Conservation (phyloP, 805 yeast genomes). For the Metschnikowia picachoensis region DNA sequence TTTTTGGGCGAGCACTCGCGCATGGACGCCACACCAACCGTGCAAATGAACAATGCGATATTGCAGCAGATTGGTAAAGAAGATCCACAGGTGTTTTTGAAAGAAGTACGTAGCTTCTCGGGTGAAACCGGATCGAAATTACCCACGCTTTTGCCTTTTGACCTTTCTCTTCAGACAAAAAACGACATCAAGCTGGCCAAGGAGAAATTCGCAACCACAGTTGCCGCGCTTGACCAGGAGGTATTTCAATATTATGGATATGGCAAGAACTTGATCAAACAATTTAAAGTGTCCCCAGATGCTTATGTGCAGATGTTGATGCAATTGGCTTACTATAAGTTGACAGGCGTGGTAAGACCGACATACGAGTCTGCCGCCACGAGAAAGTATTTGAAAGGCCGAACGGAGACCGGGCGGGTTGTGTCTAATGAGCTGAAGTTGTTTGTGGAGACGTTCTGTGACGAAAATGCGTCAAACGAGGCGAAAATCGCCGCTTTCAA, state of each 20-base stretch:
- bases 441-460: constrained; percentile 74
- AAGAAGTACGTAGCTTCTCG: constrained; percentile 21
- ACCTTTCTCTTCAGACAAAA: constrained; percentile 50
- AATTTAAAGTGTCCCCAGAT: constrained; percentile 86
- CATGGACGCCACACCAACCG: constrained; percentile 98
- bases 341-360: constrained; percentile 76
- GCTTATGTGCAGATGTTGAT: constrained; percentile 87
- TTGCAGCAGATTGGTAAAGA: constrained; percentile 52
- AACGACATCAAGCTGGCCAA: constrained; percentile 54
- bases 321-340: constrained; percentile 86
- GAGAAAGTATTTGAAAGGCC: constrained; percentile 79
- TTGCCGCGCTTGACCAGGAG: constrained; percentile 65
- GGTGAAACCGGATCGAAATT: constrained; percentile 15
- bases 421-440: constrained; percentile 68
- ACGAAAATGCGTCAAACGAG: constrained; percentile 43
- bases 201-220: constrained; percentile 51
- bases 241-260: constrained; percentile 79
- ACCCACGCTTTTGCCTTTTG: constrained; percentile 46
- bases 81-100: constrained; percentile 32
- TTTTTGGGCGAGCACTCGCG: constrained; percentile 94
- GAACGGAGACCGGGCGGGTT: constrained; percentile 91
- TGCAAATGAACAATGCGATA: constrained; percentile 77
- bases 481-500: constrained; percentile 67
- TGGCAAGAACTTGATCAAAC: constrained; percentile 83
- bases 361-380: constrained; percentile 97